These are phyloP conservation scores for Arbutus unedo DNA, from an alignment of 148 eudicot species.

Conservation along the genomic window DNA sequence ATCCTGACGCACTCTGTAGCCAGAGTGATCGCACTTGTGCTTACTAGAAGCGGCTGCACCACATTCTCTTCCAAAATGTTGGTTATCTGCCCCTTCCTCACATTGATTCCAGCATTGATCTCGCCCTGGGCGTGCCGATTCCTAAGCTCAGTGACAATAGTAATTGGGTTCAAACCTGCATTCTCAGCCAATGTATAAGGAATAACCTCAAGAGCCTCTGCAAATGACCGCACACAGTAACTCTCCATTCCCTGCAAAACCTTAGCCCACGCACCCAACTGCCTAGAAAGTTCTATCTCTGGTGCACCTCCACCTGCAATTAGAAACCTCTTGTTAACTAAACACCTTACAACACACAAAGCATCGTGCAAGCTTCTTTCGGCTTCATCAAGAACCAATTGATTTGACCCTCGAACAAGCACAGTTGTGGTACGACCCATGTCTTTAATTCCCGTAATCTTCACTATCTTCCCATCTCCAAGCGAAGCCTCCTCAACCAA, in stretches of 20 bases:
- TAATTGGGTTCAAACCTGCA: conserved; percentile 89
- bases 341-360: conserved; percentile 93
- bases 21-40: conserved; percentile 83
- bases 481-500: conserved; percentile 80
- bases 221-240: conserved; percentile 77
- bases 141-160: conserved; percentile 89
- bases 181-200: conserved; percentile 96
- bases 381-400: conserved; percentile 90
- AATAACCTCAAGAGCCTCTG: conserved; percentile 93
- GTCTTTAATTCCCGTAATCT: conserved; percentile 84
- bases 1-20: conserved; percentile 93
- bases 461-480: conserved; percentile 87
- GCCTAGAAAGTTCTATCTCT: conserved; percentile 92
- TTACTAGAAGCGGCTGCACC: conserved; percentile 91
- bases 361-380: conserved; percentile 98
- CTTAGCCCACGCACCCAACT: conserved; percentile 95
- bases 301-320: conserved; percentile 99
- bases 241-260: conserved; percentile 95
- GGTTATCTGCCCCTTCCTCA: conserved; percentile 97
- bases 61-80: conserved; percentile 94
- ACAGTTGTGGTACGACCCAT: conserved; percentile 92
- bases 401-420: conserved; percentile 87
- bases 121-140: conserved; percentile 97
- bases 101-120: conserved; percentile 93
- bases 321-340: conserved; percentile 84